Base-by-base conservation (phyloP, 2,329 filamentous ascomycete species). In the Aureobasidium mangrovei region DNA sequence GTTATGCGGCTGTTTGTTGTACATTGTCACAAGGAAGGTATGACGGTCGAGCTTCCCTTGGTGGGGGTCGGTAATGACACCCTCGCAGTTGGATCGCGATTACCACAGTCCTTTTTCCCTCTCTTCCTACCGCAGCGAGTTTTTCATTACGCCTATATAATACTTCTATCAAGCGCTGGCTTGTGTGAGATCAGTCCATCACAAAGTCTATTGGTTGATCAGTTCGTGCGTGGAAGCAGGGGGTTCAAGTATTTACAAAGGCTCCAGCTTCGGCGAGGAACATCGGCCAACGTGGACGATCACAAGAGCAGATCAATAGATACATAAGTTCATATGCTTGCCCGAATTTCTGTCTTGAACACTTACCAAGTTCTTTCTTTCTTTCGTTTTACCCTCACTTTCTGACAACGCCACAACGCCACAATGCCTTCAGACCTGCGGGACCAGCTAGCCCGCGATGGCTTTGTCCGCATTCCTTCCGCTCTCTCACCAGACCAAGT, bases 381-480 rank as follows among this genome's bases (percentile, higher is more conserved):
- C 18, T 18, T 18, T 18, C 18, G 18, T 18, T 18, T 18, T 18
- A 35, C 32, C 32, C 7, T 35, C 32, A 35, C 32, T 35, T 12
- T 35, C 10, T 35, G 7, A 12, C 32, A 7, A 35, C 10, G 10
- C 32, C 10, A 35, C 32, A 7, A 35, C 32, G 10, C 32, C 18
- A 18, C 36, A 41, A 53, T 53, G 49, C n/a, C 49, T 12, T 53
- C 41, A 36, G 46, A 66, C 12, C 71, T 80, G 52, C 72, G 77
- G 51, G 70, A 74, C 58, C 68, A 76, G 56, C 84, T 91, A 61
- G 76, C 83, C 58, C 73, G 73, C 52, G 80, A 93, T 68, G 89
- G 89, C 69, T 95, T 85, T 75, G 84, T 91, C 46, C 71, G 86
- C 54, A 77, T 93, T 63, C 83, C 81, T 39, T 78, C 77, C 35